phyloP scores from a whole-genome alignment of 768 basidiomycete genomes.

The Albatrellus ellisii region DNA sequence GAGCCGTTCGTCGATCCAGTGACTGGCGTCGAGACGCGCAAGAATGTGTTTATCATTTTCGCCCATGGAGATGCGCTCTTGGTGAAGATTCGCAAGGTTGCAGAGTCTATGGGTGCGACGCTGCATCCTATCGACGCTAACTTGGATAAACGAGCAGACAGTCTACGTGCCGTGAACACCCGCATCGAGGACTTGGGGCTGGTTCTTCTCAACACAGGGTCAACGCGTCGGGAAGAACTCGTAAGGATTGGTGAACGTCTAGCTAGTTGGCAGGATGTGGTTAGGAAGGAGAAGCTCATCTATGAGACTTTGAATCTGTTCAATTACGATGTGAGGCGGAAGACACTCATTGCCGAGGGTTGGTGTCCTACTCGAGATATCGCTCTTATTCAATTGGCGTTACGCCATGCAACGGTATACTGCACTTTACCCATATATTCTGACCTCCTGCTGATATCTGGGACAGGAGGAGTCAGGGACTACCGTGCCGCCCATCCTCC shows the following conservation, averaged over 20 bases:
- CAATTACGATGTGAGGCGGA: conserved; percentile 86
- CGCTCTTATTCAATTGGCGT: conserved; percentile 67
- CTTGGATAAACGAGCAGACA: conserved; percentile 81
- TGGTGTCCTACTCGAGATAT: conserved; percentile 97
- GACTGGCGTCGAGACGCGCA: conserved; percentile 75
- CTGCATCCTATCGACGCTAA: conserved; percentile 94
- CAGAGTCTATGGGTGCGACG: conserved; percentile 98
- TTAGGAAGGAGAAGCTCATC: conserved; percentile 90
- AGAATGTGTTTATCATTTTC: conserved; percentile 99
- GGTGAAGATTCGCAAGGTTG: conserved; percentile 94
- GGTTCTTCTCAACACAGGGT: conserved; percentile 80
- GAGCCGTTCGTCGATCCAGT: conserved; percentile 86
- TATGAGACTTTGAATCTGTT: conserved; percentile 93
- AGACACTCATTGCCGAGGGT: conserved; percentile 93
- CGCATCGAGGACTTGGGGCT: conserved; percentile 88
- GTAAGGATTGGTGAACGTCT: conserved; percentile 75
- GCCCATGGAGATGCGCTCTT: conserved; percentile 90
- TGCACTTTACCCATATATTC: not conserved
- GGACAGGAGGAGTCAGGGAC: conserved; percentile 83
- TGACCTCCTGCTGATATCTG: not conserved
- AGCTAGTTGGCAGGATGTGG: conserved; percentile 87
- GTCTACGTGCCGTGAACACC: conserved; percentile 75
- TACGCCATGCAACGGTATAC: conserved; percentile 73
- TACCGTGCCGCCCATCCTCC: conserved; percentile 80
- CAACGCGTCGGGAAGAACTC: conserved; percentile 73